phyloP scores from a whole-genome alignment of 495 filamentous ascomycete genomes.

The Aspergillus sclerotiicarbonarius region DNA sequence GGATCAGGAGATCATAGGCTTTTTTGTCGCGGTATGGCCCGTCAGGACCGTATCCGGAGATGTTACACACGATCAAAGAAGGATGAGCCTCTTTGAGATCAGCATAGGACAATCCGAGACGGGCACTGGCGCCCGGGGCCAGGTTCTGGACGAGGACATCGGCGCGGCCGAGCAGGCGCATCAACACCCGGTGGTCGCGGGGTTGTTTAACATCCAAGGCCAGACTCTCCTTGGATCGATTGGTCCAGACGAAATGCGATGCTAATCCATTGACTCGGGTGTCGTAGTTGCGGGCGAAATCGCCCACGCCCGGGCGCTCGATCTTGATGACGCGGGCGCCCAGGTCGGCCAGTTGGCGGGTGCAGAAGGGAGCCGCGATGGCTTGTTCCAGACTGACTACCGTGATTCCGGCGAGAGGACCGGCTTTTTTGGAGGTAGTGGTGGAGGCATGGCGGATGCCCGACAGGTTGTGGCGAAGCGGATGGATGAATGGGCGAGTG shows the following conservation, averaged over 20 bases:
- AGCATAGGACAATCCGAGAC: slow-evolving; percentile 46
- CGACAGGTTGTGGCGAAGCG: background rate
- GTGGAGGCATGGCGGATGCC: slow-evolving; percentile 3
- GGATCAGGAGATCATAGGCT: slow-evolving; percentile 55
- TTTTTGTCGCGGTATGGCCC: slow-evolving; percentile 54
- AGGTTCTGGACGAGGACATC: slow-evolving; percentile 55
- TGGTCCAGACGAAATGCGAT: slow-evolving; percentile 55
- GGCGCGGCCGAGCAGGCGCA: slow-evolving; percentile 41
- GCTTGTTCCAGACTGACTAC: slow-evolving; percentile 55
- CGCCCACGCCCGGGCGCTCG: slow-evolving; percentile 46
- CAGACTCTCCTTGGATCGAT: slow-evolving; percentile 51
- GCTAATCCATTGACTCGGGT: slow-evolving; percentile 44
- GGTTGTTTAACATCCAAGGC: slow-evolving; percentile 46
- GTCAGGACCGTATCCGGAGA: slow-evolving; percentile 49
- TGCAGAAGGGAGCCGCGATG: slow-evolving; percentile 53
- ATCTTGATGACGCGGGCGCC: slow-evolving; percentile 55
- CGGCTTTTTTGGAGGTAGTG: slow-evolving; percentile 2
- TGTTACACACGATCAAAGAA: slow-evolving; percentile 51
- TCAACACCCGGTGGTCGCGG: slow-evolving; percentile 39
- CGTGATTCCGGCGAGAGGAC: slow-evolving; percentile 45
- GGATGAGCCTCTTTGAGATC: slow-evolving; percentile 39
- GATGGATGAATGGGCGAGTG: background rate
- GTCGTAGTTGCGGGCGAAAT: slow-evolving; percentile 52
- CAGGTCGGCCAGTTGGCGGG: slow-evolving; percentile 50
- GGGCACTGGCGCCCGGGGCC: slow-evolving; percentile 46